phyloP scores from a whole-genome alignment of 306 rosid genomes.

The Mimosa pudica region DNA sequence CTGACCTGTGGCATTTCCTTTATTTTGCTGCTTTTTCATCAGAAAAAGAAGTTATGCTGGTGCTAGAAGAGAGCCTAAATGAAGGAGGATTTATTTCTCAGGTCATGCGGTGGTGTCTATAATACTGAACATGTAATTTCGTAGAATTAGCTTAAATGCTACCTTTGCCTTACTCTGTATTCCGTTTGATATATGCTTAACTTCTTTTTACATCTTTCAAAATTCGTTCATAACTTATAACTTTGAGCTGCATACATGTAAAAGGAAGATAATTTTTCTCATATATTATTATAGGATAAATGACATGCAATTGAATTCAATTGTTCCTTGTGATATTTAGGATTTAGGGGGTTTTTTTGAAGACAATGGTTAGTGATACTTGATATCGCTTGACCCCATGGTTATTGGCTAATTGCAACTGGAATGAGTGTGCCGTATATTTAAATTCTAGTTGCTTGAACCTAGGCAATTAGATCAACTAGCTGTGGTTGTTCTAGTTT shows the following conservation, averaged over 20 bases:
- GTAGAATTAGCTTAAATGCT: constrained; percentile 1
- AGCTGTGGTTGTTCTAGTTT: too few species aligned
- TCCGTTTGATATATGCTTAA: not conserved
- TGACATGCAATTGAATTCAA: not conserved
- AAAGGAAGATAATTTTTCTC: not conserved
- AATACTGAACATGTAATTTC: constrained; percentile 27
- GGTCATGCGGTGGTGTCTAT: not conserved
- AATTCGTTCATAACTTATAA: not conserved
- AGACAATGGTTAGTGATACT: not conserved
- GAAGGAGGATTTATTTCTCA: constrained; percentile 35
- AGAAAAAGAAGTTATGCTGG: constrained; percentile 93
- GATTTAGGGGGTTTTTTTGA: not conserved
- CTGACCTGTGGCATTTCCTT: constrained; percentile 19
- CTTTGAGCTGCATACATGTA: not conserved
- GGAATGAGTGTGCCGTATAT: not conserved
- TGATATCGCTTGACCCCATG: not conserved
- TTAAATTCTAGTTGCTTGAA: not conserved
- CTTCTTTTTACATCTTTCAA: not conserved
- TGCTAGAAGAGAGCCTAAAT: constrained; percentile 44
- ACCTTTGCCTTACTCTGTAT: not conserved
- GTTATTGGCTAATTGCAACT: not conserved
- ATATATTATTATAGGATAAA: not conserved
- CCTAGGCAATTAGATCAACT: too few species aligned
- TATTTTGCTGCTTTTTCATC: constrained; percentile 36
- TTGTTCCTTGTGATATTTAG: not conserved